A percentile compares a stretch with the other conserved stretches of the same genome.
phyloP scores from a whole-genome alignment of 108 stramenopile species.

The Craspedostauros australis region DNA sequence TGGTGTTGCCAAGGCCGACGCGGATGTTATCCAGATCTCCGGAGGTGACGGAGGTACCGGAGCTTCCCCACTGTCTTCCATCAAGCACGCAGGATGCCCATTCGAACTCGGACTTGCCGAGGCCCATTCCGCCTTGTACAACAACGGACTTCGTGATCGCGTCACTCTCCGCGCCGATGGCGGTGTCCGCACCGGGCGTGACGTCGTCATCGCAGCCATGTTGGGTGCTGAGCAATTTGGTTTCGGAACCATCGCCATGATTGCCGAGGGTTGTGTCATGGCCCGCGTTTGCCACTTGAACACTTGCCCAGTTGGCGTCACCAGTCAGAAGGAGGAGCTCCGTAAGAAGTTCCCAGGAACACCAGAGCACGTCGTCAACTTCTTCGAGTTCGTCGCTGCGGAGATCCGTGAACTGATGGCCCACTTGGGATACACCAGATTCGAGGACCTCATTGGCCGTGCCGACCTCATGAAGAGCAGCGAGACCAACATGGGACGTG shows the following conservation, averaged over 20 bases:
- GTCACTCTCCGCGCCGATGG: slow-evolving; percentile 89
- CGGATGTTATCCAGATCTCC: slow-evolving; percentile 92
- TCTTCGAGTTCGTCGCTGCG: slow-evolving; percentile 92
- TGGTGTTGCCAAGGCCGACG: slow-evolving; percentile 93
- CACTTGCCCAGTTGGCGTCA: slow-evolving; percentile 94
- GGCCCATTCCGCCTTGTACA: slow-evolving; percentile 83
- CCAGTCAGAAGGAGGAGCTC: slow-evolving; percentile 93
- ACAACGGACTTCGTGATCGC: slow-evolving; percentile 84
- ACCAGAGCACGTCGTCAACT: slow-evolving; percentile 96
- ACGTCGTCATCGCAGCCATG: slow-evolving; percentile 86
- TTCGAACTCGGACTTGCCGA: slow-evolving; percentile 93
- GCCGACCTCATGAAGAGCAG: slow-evolving; percentile 80
- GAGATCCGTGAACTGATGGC: slow-evolving; percentile 84
- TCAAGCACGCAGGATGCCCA: slow-evolving; percentile 90
- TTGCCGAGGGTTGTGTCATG: slow-evolving; percentile 95
- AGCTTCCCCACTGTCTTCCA: slow-evolving; percentile 86
- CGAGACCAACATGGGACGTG: slow-evolving; percentile 46
- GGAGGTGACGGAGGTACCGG: slow-evolving; percentile 94
- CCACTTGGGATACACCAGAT: slow-evolving; percentile 84
- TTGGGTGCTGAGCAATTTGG: slow-evolving; percentile 92
- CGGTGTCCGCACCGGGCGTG: slow-evolving; percentile 87
- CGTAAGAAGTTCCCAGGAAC: slow-evolving; percentile 94
- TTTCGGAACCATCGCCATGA: slow-evolving; percentile 94
- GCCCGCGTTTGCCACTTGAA: slow-evolving; percentile 95
- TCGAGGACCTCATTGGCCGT: slow-evolving; percentile 92